Evolutionary conservation across 106 monocot genomes (phyloP).

Genomic region (Dioscorea alata): DNA sequence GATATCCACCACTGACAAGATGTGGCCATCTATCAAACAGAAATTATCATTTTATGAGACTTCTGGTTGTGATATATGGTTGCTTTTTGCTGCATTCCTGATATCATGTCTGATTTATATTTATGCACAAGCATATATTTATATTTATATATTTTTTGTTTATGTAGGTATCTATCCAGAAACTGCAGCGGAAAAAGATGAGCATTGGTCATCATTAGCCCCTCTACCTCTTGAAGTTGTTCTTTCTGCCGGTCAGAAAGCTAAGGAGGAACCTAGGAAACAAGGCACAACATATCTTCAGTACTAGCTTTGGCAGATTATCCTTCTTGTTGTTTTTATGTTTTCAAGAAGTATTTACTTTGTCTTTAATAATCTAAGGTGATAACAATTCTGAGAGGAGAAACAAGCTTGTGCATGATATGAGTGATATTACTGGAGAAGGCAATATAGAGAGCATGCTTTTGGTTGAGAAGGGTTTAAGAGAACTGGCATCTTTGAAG

Average conservation of each 20-base stretch:
- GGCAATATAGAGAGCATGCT: conserved; percentile 97
- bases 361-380: conserved; percentile 16
- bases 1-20: too few relatives aligned
- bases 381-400: conserved; percentile 41
- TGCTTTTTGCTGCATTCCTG: too few relatives aligned
- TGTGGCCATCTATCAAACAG: too few relatives aligned
- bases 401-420: conserved; percentile 47
- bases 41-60: too few relatives aligned
- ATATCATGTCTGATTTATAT: too few relatives aligned
- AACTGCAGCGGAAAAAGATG: conserved; percentile 70
- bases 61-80: too few relatives aligned
- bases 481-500: conserved; percentile 82
- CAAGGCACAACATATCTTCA: conserved; percentile 29
- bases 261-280: conserved; percentile 60
- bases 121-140: too few relatives aligned
- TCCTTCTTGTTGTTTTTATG: too few relatives aligned
- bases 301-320: too few relatives aligned
- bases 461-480: conserved; percentile 86
- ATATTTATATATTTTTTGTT: too few relatives aligned
- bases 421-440: conserved; percentile 83
- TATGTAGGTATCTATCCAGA: conserved; percentile 36
- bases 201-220: conserved; percentile 92
- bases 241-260: conserved; percentile 86
- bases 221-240: conserved; percentile 92
- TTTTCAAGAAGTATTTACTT: too few relatives aligned